Evolutionary conservation across 352 stramenopile genomes (phyloP).

Genomic region (Aphanomyces stellatus): DNA sequence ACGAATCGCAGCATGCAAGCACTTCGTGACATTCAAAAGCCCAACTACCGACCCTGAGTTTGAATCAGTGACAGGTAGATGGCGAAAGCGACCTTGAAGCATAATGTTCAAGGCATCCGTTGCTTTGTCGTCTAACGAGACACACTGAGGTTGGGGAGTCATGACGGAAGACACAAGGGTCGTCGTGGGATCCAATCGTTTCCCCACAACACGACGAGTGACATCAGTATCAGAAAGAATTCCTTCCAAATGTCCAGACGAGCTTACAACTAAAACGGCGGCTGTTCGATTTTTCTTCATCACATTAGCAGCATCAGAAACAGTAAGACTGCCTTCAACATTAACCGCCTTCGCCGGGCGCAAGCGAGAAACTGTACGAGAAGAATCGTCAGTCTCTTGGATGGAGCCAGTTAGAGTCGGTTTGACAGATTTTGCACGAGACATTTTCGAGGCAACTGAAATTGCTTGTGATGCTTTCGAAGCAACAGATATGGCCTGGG

Average conservation of each 20-base stretch:
- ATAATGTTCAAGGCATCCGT: conserved; percentile 80
- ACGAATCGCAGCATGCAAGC: conserved; percentile 96
- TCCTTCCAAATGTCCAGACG: conserved; percentile 79
- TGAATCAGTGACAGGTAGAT: conserved; percentile 91
- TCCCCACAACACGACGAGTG: conserved; percentile 68
- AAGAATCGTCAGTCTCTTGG: conserved; percentile 31
- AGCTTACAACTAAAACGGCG: conserved; percentile 87
- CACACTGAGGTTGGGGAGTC: conserved; percentile 76
- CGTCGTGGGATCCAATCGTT: conserved; percentile 52
- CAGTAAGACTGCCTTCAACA: conserved; percentile 56
- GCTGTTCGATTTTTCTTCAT: conserved; percentile 88
- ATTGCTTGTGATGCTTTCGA: conserved; percentile 46
- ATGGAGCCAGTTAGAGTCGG: neutral
- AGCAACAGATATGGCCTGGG: conserved; percentile 35
- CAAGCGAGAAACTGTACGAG: conserved; percentile 64
- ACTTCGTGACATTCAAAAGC: conserved; percentile 97
- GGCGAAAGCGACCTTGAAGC: conserved; percentile 89
- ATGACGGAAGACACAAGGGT: conserved; percentile 73
- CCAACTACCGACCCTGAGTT: conserved; percentile 85
- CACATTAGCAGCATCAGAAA: conserved; percentile 82
- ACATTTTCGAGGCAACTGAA: too few relatives aligned
- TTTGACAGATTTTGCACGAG: conserved; percentile 18
- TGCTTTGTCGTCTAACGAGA: conserved; percentile 73
- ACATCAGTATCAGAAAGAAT: conserved; percentile 94
- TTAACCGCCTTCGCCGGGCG: conserved; percentile 86